Evolutionary conservation across 208 protist genomes (phyloP), one percentile per base, ranked within the genome.

Genomic region (Naegleria lovaniensis): DNA sequence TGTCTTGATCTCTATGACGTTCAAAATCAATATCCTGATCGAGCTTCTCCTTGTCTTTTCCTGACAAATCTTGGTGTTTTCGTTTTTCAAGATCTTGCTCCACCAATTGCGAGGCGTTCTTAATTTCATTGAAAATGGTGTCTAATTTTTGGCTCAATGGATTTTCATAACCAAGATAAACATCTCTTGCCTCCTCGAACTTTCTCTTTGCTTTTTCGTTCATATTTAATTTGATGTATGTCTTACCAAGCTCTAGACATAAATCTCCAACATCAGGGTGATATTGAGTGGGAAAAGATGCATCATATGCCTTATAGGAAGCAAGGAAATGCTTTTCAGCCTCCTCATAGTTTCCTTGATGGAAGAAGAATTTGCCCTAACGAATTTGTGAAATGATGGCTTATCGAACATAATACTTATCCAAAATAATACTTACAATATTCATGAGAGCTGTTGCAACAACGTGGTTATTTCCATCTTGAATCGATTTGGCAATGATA

Each of bases 241-340:
- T 43, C 43, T 85, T 85, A 85, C 79, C 79, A 33, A 85, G 22
- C 29, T 43, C 79, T 15, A 85, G 29, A 19, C 79, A 85, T 3
- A 85, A 39, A 43, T 85, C 79, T 43, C 38, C 79, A 43, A 85
- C 79, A 85, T 85, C 79, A 43, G 38, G 38, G 43, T 85, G 79
- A 11, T 43, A 85, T 43, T 85, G 38, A 85, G n/a, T 39, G 5
- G 79, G 79, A 33, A 85, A 85, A 43, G 79, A 39, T 22, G 38
- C 38, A 43, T 85, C 38, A 43, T 43, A 85, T 13, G 79, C 79
- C 22, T 85, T 43, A 85, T 85, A 85, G 41, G 38, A 43, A 39
- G n/a, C 79, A 15, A 39, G 7, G 22, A 43, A 85, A 2, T 85
- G 38, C 41, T 85, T 43, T 39, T 16, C 79, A 85, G 79, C 38